phyloP scores from a whole-genome alignment of 352 stramenopile species.

The Phytophthora boehmeriae region DNA sequence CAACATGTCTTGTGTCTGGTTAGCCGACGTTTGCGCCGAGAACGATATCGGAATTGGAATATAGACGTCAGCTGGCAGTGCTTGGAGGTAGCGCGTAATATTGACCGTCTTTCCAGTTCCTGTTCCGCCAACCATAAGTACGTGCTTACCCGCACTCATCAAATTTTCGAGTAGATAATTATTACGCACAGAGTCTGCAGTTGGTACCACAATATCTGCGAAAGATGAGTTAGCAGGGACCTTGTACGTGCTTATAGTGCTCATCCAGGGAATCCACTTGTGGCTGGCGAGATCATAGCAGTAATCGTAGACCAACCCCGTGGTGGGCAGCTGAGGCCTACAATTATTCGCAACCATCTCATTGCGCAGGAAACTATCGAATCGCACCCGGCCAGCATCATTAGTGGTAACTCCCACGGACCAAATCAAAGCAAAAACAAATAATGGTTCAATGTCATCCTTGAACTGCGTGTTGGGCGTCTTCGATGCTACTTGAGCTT shows the following conservation, averaged over 20 bases:
- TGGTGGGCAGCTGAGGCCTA: constrained; percentile 56
- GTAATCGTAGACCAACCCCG: constrained; percentile 91
- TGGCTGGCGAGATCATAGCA: constrained; percentile 87
- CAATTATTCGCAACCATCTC: constrained; percentile 82
- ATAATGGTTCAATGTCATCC: constrained; percentile 83
- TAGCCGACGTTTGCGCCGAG: constrained; percentile 91
- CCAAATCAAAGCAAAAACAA: constrained; percentile 94
- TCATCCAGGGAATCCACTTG: constrained; percentile 95
- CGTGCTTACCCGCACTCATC: constrained; percentile 86
- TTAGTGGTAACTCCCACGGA: constrained; percentile 93
- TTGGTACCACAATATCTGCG: constrained; percentile 94
- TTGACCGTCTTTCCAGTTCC: constrained; percentile 96
- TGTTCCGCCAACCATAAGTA: constrained; percentile 94
- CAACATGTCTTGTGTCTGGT: constrained; percentile 93
- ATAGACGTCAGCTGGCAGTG: constrained; percentile 81
- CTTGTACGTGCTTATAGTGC: constrained; percentile 88
- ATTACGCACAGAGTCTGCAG: constrained; percentile 93
- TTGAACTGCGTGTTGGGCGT: constrained; percentile 65
- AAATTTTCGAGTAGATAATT: constrained; percentile 91
- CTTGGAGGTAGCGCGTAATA: constrained; percentile 90
- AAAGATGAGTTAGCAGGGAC: constrained; percentile 77
- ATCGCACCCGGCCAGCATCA: constrained; percentile 76
- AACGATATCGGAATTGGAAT: constrained; percentile 94
- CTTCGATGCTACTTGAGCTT: constrained; percentile 44
- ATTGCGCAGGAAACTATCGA: constrained; percentile 89